Percentiles rank a stretch among this genome's conserved stretches.
Conservation (phyloP, 306 rosid genomes). For the Comarum palustre region DNA sequence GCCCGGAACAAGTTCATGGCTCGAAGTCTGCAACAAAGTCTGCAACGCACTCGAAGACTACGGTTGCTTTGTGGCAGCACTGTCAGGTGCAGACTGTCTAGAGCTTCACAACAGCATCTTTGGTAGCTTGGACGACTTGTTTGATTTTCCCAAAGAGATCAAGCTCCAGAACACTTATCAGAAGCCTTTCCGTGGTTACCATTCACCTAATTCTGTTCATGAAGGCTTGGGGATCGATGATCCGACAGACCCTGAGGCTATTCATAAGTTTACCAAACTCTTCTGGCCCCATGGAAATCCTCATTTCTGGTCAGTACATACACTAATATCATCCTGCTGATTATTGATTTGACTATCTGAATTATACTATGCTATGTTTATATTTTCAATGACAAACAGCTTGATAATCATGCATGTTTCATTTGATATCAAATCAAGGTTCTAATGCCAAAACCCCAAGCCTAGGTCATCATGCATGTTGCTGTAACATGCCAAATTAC, state of each 20-base stretch:
- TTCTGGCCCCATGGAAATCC: conserved; percentile 21
- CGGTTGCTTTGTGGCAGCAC: neutral
- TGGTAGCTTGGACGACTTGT: neutral
- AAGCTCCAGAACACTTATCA: conserved; percentile 4
- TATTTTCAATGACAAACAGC: no score
- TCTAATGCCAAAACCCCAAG: no score
- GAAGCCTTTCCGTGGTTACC: conserved; percentile 18
- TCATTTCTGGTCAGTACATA: neutral
- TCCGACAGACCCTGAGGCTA: neutral
- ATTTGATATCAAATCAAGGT: no score
- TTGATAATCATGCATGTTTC: neutral
- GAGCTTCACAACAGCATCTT: conserved; percentile 17
- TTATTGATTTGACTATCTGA: neutral
- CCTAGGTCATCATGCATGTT: neutral
- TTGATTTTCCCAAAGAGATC: conserved; percentile 18
- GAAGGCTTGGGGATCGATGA: conserved; percentile 19
- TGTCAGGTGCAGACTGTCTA: neutral
- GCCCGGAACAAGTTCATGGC: conserved; percentile 2
- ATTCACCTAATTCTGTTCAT: conserved; percentile 2
- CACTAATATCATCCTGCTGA: neutral
- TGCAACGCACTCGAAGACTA: conserved; percentile 9
- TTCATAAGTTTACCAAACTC: conserved; percentile 4
- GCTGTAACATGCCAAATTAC: neutral
- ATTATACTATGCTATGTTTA: neutral
- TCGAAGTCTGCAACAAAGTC: neutral